Conservation (phyloP, 2,329 filamentous ascomycete genomes). For the Alternaria metachromatica region DNA sequence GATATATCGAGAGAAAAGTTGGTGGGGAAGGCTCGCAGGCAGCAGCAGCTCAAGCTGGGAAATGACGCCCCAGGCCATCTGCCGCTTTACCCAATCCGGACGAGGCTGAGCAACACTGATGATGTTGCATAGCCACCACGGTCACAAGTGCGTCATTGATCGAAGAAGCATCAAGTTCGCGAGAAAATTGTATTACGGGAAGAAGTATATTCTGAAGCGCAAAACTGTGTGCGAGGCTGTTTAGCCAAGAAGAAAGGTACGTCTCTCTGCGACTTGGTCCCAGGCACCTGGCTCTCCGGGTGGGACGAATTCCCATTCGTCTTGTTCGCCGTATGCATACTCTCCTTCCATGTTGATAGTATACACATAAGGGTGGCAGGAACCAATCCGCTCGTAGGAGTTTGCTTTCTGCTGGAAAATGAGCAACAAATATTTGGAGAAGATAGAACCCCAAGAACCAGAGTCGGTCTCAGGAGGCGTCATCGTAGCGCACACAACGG, state of each 20-base stretch:
- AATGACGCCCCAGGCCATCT: not conserved
- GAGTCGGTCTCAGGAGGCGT: not conserved
- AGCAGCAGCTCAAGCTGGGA: not conserved
- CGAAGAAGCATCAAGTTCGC: not conserved
- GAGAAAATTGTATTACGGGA: not conserved
- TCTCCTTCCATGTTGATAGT: not conserved
- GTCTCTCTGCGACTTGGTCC: not conserved
- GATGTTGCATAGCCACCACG: not conserved
- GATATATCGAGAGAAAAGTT: not conserved
- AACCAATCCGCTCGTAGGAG: not conserved
- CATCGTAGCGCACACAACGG: not conserved
- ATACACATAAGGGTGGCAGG: rapidly evolving
- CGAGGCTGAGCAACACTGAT: not conserved
- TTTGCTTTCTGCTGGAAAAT: not conserved
- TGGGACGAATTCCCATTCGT: not conserved
- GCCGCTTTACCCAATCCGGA: not conserved
- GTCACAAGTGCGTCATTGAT: not conserved
- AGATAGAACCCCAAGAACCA: too few relatives aligned
- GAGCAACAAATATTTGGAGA: too few relatives aligned
- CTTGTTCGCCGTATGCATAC: rapidly evolving
- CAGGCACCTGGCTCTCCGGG: not conserved
- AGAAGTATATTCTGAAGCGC: not conserved
- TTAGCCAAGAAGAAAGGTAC: not conserved
- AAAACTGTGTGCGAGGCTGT: not conserved
- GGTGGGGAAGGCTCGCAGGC: not conserved